Conservation (phyloP, 352 stramenopile genomes). For the Aphanomyces astaci region DNA sequence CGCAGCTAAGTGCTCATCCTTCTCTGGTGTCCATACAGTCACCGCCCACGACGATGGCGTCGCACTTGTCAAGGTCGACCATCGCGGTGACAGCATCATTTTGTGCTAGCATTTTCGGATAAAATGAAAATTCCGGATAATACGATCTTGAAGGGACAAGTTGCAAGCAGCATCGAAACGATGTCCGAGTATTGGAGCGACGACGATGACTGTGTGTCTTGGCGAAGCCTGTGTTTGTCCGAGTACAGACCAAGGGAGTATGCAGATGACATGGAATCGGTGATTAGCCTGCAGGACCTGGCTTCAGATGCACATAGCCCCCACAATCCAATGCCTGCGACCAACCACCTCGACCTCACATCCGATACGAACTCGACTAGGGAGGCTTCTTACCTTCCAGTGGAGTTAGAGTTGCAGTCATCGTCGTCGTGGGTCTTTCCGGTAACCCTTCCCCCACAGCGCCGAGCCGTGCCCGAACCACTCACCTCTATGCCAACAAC, state of each 20-base stretch:
- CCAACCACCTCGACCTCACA: too few relatives aligned
- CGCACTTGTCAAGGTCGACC: slow-evolving; percentile 7
- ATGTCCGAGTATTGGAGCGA: slow-evolving; percentile 24
- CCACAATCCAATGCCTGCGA: too few relatives aligned
- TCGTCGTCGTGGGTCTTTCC: slow-evolving; percentile 15
- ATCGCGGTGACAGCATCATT: slow-evolving; percentile 15
- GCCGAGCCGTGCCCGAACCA: neutral
- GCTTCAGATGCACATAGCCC: neutral
- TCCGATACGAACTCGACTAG: neutral
- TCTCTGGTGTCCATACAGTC: slow-evolving; percentile 7
- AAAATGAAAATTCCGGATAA: neutral
- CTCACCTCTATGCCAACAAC: neutral
- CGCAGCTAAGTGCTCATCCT: slow-evolving; percentile 3
- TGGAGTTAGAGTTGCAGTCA: neutral
- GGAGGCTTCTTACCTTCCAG: neutral
- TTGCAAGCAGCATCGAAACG: neutral
- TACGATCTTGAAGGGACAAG: neutral
- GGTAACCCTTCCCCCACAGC: neutral
- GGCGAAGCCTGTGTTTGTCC: slow-evolving; percentile 16
- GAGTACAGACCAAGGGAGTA: neutral
- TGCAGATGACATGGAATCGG: neutral
- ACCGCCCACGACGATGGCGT: neutral
- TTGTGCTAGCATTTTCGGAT: too few relatives aligned
- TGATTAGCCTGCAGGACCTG: neutral
- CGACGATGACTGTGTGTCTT: slow-evolving; percentile 13